Conservation (phyloP, 2,329 filamentous ascomycete species). For the Neofusicoccum sp. region DNA sequence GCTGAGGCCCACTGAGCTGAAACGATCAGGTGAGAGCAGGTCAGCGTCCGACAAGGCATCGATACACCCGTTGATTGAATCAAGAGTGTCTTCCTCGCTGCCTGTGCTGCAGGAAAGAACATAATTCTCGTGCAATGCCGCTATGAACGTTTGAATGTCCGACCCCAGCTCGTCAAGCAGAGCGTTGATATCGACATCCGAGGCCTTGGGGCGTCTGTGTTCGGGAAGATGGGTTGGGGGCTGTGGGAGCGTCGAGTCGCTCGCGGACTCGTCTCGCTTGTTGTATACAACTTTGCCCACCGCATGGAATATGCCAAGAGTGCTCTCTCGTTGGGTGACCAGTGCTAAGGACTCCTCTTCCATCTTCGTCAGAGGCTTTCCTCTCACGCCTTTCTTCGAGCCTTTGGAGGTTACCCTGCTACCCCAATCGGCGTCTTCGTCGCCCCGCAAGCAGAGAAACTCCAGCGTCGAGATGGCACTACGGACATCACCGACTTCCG, state of each 20-base stretch:
- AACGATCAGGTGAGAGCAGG: constrained; percentile 72
- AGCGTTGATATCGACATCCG: constrained; percentile 55
- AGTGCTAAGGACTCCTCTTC: constrained; percentile 78
- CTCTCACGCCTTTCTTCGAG: constrained; percentile 55
- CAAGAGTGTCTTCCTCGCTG: constrained; percentile 62
- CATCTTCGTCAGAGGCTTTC: constrained; percentile 65
- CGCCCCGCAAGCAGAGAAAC: constrained; percentile 83
- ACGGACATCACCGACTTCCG: constrained; percentile 86
- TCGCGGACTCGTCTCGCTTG: constrained; percentile 61
- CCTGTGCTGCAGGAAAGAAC: constrained; percentile 72
- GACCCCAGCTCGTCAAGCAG: constrained; percentile 94
- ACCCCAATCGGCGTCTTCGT: constrained; percentile 79
- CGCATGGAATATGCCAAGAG: constrained; percentile 90
- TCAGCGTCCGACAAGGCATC: constrained; percentile 86
- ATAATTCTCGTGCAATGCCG: constrained; percentile 92
- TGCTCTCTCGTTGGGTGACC: constrained; percentile 83
- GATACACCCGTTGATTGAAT: constrained; percentile 80
- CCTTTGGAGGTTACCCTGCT: constrained; percentile 71
- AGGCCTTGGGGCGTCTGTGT: constrained; percentile 42
- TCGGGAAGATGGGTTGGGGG: constrained; percentile 49
- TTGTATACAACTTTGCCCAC: constrained; percentile 97
- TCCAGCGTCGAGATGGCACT: constrained; percentile 91
- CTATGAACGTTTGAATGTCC: constrained; percentile 85
- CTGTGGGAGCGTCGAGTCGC: constrained; percentile 30
- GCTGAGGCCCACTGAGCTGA: constrained; percentile 58